These are phyloP conservation scores for Neoscytalidium dimidiatum DNA, from an alignment of 2,329 filamentous ascomycete genomes.

Conservation along the genomic window DNA sequence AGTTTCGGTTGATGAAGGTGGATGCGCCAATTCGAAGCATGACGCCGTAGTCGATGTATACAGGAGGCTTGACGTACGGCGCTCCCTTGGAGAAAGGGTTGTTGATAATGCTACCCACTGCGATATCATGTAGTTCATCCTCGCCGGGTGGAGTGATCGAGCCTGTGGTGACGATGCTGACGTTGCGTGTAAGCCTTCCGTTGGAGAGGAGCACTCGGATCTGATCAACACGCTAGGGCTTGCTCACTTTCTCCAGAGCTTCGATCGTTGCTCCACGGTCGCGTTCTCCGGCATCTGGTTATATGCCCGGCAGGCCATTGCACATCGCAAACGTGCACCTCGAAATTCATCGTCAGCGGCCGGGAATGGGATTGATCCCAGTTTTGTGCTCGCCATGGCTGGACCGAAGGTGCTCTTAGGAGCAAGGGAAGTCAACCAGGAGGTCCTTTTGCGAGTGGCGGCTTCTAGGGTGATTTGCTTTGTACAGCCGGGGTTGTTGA, in stretches of 20 bases:
- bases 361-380: neutral
- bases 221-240: neutral
- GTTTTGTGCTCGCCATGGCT: neutral
- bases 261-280: slow-evolving; percentile 19
- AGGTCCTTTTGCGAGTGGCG: slow-evolving; percentile 6
- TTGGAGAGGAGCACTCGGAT: neutral
- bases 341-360: slow-evolving; percentile 9
- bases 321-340: slow-evolving; percentile 18
- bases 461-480: neutral
- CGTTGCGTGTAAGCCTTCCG: neutral
- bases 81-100: slow-evolving; percentile 9
- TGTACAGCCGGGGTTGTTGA: neutral
- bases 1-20: slow-evolving; percentile 66
- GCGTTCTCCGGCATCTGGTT: slow-evolving; percentile 20
- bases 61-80: slow-evolving; percentile 50
- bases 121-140: neutral
- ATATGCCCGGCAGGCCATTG: slow-evolving; percentile 21
- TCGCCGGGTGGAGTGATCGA: slow-evolving; percentile 12
- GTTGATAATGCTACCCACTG: neutral
- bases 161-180: slow-evolving; percentile 10
- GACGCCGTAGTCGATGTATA: slow-evolving; percentile 66
- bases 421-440: neutral
- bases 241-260: slow-evolving; percentile 21
- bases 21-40: slow-evolving; percentile 63
- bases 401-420: neutral